A percentile compares a stretch with the other conserved stretches of the same genome.
phyloP scores from a whole-genome alignment of 441 rosid genomes.

The Populus tomentosa region DNA sequence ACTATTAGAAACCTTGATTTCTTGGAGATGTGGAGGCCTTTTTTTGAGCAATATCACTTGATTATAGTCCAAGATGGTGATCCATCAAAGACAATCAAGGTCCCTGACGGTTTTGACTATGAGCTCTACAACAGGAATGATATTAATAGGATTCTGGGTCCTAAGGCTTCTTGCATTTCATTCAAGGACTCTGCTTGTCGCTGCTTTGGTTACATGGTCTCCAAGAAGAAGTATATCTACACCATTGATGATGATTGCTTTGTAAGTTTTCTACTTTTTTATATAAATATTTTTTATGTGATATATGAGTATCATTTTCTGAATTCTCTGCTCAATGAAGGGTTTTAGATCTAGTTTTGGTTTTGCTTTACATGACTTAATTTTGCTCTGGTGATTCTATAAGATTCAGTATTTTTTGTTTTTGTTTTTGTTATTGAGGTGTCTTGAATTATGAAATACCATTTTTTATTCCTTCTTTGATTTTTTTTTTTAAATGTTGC shows the following conservation, averaged over 20 bases:
- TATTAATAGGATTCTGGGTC: conserved; percentile 80
- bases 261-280: conserved; percentile 41
- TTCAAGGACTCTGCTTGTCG: conserved; percentile 98
- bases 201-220: conserved; percentile 92
- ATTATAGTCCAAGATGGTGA: conserved; percentile 97
- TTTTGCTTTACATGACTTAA: not conserved
- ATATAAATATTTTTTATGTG: not conserved
- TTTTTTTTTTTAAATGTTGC: not conserved
- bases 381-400: no score
- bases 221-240: conserved; percentile 45
- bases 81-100: conserved; percentile 74
- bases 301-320: not conserved
- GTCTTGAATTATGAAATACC: not conserved
- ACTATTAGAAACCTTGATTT: conserved; percentile 88
- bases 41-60: conserved; percentile 80
- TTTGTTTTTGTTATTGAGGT: no score
- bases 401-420: not conserved
- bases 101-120: conserved; percentile 82
- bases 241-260: conserved; percentile 97
- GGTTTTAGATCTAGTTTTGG: not conserved
- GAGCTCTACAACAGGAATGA: conserved; percentile 91
- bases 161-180: conserved; percentile 94
- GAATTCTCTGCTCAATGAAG: not conserved
- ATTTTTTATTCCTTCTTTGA: not conserved
- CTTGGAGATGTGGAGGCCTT: conserved; percentile 95